Conservation (phyloP, 2,329 filamentous ascomycete species). For the Orbilia brochopaga region DNA sequence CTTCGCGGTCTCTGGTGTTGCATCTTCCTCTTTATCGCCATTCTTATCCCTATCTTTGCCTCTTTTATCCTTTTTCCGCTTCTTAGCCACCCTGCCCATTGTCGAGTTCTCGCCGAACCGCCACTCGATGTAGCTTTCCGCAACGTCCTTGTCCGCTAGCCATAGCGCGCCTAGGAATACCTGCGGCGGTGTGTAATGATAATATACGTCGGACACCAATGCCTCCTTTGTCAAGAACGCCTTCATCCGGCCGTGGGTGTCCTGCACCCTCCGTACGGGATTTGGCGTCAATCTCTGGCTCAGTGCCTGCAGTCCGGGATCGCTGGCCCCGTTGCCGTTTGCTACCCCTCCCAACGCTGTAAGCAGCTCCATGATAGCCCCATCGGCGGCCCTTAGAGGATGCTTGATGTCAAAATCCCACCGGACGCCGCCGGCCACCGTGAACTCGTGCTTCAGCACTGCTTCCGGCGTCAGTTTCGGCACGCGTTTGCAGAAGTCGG, state of each 20-base stretch:
- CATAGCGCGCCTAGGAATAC: slow-evolving; percentile 85
- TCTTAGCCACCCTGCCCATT: slow-evolving; percentile 62
- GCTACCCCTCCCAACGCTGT: slow-evolving; percentile 55
- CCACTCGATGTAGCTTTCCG: slow-evolving; percentile 55
- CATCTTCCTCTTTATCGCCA: slow-evolving; percentile 57
- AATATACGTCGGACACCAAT: slow-evolving; percentile 91
- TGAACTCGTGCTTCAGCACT: slow-evolving; percentile 87
- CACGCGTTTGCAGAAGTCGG: slow-evolving; percentile 72
- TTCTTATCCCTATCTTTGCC: slow-evolving; percentile 65
- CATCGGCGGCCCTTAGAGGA: slow-evolving; percentile 85
- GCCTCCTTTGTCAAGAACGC: slow-evolving; percentile 78
- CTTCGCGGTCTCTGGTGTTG: slow-evolving; percentile 52
- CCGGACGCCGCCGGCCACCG: slow-evolving; percentile 86
- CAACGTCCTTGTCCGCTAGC: slow-evolving; percentile 72
- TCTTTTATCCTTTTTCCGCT: slow-evolving; percentile 76
- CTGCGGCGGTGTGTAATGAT: slow-evolving; percentile 91
- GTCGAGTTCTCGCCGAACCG: slow-evolving; percentile 53
- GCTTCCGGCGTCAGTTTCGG: slow-evolving; percentile 69
- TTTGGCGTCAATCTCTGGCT: slow-evolving; percentile 55
- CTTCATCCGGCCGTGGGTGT: slow-evolving; percentile 75
- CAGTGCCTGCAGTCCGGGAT: slow-evolving; percentile 24
- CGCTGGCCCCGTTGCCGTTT: slow-evolving; percentile 41
- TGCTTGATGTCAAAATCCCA: slow-evolving; percentile 94
- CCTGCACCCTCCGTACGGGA: slow-evolving; percentile 61
- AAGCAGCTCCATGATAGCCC: slow-evolving; percentile 77